A percentile compares a stretch with the other conserved stretches of the same genome.
These are phyloP conservation scores for Lizanozyma gosingica DNA, from an alignment of 1,139 yeast species.

Conservation along the genomic window DNA sequence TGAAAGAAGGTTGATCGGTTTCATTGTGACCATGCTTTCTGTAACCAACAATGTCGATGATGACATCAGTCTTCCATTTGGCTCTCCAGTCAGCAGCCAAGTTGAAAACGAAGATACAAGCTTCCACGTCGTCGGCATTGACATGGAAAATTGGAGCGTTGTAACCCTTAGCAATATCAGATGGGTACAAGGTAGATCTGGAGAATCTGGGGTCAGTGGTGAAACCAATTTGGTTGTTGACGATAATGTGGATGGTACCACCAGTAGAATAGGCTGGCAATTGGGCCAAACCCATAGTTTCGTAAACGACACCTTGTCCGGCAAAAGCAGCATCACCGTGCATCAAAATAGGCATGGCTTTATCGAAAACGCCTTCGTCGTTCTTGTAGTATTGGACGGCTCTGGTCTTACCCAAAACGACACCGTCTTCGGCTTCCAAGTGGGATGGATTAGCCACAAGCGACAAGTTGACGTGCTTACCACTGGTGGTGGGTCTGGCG, in stretches of 20 bases:
- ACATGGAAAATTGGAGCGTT: constrained; percentile 99
- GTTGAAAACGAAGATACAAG: constrained; percentile 82
- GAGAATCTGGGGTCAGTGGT: constrained; percentile 98
- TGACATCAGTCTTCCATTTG: constrained; percentile 90
- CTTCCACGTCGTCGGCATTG: constrained; percentile 96
- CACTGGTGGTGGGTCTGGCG: constrained; percentile 97
- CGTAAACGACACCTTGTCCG: constrained; percentile 98
- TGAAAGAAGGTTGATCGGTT: constrained; percentile 98
- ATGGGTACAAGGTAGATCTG: constrained; percentile 96
- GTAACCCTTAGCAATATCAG: constrained; percentile 92
- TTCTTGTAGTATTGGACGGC: constrained; percentile 89
- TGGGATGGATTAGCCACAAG: constrained; percentile 98
- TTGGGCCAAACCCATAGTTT: constrained; percentile 90
- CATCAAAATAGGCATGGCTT: constrained; percentile 85
- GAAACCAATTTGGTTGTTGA: constrained; percentile 98
- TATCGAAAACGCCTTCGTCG: constrained; percentile 72
- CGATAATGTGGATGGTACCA: constrained; percentile 94
- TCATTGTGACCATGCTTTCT: constrained; percentile 98
- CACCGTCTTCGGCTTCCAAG: constrained; percentile 98
- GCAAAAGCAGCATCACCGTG: constrained; percentile 99
- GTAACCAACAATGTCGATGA: constrained; percentile 96
- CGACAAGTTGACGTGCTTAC: constrained; percentile 91
- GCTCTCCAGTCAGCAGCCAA: constrained; percentile 99
- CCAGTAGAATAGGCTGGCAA: constrained; percentile 96
- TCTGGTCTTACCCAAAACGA: constrained; percentile 95